phyloP scores from a whole-genome alignment of 257 asterid species.

The Nicotiana attenuata region DNA sequence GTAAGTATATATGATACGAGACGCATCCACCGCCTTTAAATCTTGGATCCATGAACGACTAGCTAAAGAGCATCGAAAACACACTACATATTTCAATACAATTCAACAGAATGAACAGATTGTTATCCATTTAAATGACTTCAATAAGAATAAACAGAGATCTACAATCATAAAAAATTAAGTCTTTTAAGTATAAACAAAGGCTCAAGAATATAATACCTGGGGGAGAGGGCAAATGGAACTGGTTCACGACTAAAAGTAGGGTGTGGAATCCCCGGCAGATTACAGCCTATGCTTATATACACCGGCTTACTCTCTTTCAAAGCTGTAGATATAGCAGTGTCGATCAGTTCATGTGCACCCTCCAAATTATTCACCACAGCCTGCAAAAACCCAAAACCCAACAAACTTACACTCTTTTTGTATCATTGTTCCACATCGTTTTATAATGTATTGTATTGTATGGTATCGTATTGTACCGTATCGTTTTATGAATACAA shows the following conservation, averaged over 20 bases:
- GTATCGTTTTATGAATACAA: too few species aligned
- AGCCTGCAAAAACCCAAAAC: constrained; percentile 36
- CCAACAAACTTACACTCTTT: too few species aligned
- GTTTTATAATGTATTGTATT: too few species aligned
- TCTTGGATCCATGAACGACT: background rate
- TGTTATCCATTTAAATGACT: background rate
- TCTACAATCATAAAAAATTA: too few species aligned
- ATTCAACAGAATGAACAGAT: background rate
- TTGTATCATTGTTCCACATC: too few species aligned
- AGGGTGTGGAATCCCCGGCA: constrained; percentile 70
- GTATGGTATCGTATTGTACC: too few species aligned
- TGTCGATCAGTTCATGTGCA: constrained; percentile 77
- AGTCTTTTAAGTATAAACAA: background rate
- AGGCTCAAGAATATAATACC: constrained; percentile 18
- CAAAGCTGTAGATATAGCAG: constrained; percentile 73
- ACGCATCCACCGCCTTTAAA: background rate
- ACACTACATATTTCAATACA: background rate
- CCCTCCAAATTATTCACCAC: constrained; percentile 80
- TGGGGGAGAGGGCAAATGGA: constrained; percentile 63
- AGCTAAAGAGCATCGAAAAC: background rate
- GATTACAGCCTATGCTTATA: constrained; percentile 65
- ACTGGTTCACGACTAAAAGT: constrained; percentile 71
- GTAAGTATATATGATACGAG: background rate
- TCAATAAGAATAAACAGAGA: background rate
- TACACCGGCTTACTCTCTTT: constrained; percentile 90